Conservation (phyloP, 2,329 filamentous ascomycete species). For the Cladophialophora psammophila region DNA sequence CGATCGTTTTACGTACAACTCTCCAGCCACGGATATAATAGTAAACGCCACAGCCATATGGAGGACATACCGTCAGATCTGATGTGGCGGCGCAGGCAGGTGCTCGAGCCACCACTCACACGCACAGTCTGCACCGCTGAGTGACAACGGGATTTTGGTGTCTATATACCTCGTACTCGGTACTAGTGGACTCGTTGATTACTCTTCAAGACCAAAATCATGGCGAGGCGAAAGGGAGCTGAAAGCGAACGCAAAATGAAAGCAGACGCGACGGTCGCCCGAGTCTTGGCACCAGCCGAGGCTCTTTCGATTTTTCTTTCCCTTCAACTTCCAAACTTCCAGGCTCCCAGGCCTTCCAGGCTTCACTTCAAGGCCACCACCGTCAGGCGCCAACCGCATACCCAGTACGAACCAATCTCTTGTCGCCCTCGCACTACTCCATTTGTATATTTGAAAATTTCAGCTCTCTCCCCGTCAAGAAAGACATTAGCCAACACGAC, state of each 20-base stretch:
- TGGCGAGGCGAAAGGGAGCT: constrained; percentile 4
- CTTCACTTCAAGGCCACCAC: constrained; percentile 6
- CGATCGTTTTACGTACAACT: constrained; percentile 11
- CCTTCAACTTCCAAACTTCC: constrained; percentile 3
- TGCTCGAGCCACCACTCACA: no score
- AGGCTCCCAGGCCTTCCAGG: neutral
- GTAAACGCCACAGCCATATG: neutral
- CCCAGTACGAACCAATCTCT: neutral
- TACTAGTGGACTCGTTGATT: no score
- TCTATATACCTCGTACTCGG: no score
- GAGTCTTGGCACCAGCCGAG: constrained; percentile 16
- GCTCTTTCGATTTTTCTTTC: constrained; percentile 10
- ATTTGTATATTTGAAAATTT: neutral
- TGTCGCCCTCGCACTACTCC: neutral
- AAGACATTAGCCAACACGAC: neutral
- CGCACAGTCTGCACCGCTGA: no score
- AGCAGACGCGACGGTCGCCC: no score
- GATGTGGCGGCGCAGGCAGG: neutral
- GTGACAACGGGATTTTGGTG: no score
- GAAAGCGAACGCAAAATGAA: neutral
- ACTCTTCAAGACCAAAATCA: neutral
- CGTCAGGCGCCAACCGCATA: neutral
- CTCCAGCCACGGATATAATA: constrained; percentile 11
- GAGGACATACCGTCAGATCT: neutral
- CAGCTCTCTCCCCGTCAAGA: neutral